Evolutionary conservation across 2,329 filamentous ascomycete species (phyloP).

Genomic region (Aspergillus persii): DNA sequence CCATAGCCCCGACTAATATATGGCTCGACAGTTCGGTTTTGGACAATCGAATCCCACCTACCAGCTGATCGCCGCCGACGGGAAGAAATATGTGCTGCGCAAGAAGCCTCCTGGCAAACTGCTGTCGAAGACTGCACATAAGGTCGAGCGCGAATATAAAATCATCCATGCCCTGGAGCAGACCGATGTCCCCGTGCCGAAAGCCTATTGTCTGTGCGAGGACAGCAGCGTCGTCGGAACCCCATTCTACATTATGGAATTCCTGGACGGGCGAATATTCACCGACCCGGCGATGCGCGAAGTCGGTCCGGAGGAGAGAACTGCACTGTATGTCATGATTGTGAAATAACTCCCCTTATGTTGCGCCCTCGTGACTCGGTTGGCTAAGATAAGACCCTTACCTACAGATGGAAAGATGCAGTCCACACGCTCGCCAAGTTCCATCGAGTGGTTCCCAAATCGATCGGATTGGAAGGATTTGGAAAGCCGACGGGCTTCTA

Average conservation of each 20-base stretch:
- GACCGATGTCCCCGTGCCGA: conserved; percentile 83
- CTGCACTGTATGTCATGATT: conserved; percentile 58
- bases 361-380: neutral
- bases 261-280: conserved; percentile 89
- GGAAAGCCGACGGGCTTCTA: conserved; percentile 79
- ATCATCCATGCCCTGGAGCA: conserved; percentile 78
- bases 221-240: conserved; percentile 79
- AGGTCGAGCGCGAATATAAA: conserved; percentile 92
- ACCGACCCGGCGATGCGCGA: conserved; percentile 81
- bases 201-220: conserved; percentile 80
- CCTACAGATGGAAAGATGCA: conserved; percentile 72
- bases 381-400: conserved; percentile 1
- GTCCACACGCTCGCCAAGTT: conserved; percentile 80
- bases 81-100: conserved; percentile 78
- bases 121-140: conserved; percentile 88
- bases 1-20: neutral
- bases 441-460: conserved; percentile 68
- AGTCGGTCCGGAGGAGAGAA: conserved; percentile 66
- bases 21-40: conserved; percentile 73
- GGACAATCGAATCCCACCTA: conserved; percentile 98
- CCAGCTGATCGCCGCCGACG: conserved; percentile 72
- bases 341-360: neutral
- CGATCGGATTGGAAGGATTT: conserved; percentile 68
- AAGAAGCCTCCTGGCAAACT: conserved; percentile 98
- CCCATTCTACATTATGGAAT: conserved; percentile 96